These are phyloP conservation scores for Fusarium anthophilum DNA, from an alignment of 2,329 filamentous ascomycete species.

Conservation along the genomic window DNA sequence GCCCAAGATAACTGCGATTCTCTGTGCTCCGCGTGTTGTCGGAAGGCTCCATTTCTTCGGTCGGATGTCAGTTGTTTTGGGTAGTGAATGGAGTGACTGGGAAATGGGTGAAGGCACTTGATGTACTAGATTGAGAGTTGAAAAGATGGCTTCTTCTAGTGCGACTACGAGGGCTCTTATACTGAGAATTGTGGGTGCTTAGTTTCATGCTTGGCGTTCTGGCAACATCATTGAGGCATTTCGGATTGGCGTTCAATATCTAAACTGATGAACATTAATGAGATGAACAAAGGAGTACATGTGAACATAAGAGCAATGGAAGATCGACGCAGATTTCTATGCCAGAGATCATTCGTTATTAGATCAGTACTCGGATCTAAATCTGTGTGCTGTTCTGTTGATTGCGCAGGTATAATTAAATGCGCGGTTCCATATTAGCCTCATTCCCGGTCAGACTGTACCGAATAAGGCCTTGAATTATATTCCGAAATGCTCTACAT, in stretches of 20 bases:
- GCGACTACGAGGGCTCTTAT: background rate
- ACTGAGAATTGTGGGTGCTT: rapidly evolving
- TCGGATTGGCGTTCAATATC: rapidly evolving
- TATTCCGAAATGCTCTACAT: no score
- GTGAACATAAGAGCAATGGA: background rate
- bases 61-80: background rate
- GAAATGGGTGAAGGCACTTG: background rate
- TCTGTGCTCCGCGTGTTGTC: rapidly evolving
- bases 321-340: rapidly evolving
- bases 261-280: background rate
- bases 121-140: background rate
- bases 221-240: background rate
- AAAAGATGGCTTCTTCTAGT: background rate
- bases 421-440: background rate
- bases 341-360: rapidly evolving
- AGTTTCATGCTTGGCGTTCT: rapidly evolving
- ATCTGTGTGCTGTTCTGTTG: background rate
- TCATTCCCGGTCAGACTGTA: background rate
- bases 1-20: rapidly evolving
- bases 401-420: background rate
- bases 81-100: no score
- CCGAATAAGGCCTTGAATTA: no score
- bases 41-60: background rate
- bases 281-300: background rate
- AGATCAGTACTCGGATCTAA: background rate